phyloP scores from a whole-genome alignment of 192 early-diverging fungal species.

The Mycoemilia scoparia region DNA sequence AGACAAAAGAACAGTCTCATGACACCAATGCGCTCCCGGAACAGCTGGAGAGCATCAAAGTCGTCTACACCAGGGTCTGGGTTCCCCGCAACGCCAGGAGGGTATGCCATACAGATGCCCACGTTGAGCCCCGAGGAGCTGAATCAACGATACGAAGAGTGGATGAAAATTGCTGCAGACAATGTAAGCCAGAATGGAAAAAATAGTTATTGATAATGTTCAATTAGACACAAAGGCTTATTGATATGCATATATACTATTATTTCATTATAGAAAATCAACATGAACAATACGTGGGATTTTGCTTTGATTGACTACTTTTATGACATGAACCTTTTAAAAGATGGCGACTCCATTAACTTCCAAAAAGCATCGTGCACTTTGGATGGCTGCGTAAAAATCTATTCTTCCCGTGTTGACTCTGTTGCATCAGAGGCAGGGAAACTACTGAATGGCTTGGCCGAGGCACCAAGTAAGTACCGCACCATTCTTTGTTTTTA shows the following conservation, averaged over 20 bases:
- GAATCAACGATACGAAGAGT: conserved; percentile 66
- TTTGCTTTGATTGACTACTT: conserved; percentile 97
- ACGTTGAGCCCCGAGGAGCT: conserved; percentile 33
- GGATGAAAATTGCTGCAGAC: conserved; percentile 94
- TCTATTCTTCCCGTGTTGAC: conserved; percentile 93
- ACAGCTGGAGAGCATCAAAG: no score
- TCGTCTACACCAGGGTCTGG: conserved; percentile 9
- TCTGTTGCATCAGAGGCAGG: conserved; percentile 86
- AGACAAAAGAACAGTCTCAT: conserved; percentile 22
- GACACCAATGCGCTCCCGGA: conserved; percentile 23
- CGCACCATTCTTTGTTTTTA: no score
- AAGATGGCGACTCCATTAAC: conserved; percentile 94
- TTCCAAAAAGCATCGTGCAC: conserved; percentile 97
- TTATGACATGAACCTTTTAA: conserved; percentile 80
- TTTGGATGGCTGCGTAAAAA: conserved; percentile 90
- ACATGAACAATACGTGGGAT: conserved; percentile 84
- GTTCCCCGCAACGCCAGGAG: conserved; percentile 14
- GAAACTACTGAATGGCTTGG: conserved; percentile 71
- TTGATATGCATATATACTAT: no score
- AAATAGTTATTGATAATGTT: background rate
- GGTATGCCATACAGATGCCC: conserved; percentile 26
- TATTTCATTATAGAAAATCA: no score
- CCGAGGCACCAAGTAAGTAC: conserved; percentile 43
- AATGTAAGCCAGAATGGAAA: conserved; percentile 14
- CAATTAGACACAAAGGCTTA: background rate